A percentile compares a stretch with the other conserved stretches of the same genome.
These are phyloP conservation scores for Saccharomycopsis sp. DNA, from an alignment of 805 yeast species.

Conservation along the genomic window DNA sequence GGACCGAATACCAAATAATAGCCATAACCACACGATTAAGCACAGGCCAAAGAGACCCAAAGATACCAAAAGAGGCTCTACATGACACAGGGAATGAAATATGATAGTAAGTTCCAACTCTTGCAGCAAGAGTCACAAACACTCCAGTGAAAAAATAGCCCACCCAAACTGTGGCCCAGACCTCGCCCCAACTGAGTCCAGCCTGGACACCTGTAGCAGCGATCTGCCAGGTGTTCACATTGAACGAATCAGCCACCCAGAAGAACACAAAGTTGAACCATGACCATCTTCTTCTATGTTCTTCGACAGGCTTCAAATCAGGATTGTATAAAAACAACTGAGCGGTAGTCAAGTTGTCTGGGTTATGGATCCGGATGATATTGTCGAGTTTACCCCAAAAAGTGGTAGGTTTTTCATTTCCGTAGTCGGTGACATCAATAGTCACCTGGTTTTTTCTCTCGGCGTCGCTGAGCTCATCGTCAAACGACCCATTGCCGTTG, in stretches of 20 bases:
- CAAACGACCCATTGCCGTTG: neutral
- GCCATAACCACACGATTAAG: constrained; percentile 85
- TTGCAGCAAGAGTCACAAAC: constrained; percentile 64
- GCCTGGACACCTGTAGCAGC: constrained; percentile 78
- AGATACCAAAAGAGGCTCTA: constrained; percentile 79
- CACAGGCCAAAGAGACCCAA: constrained; percentile 85
- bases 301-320: constrained; percentile 77
- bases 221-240: constrained; percentile 86
- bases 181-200: constrained; percentile 86
- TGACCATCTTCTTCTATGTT: constrained; percentile 69
- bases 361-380: neutral
- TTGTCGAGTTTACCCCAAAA: constrained; percentile 5
- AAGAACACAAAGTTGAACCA: constrained; percentile 76
- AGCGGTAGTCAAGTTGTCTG: constrained; percentile 38
- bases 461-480: neutral
- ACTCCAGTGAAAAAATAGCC: constrained; percentile 69
- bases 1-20: constrained; percentile 83
- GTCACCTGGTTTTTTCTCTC: neutral
- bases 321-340: constrained; percentile 66
- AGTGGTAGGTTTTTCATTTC: neutral
- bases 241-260: constrained; percentile 88
- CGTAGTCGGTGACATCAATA: neutral
- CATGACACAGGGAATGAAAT: constrained; percentile 78
- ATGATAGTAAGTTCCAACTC: constrained; percentile 78
- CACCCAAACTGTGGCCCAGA: constrained; percentile 84